Base-by-base conservation (phyloP, 805 yeast species). In the Kazachstania psychrophila region DNA sequence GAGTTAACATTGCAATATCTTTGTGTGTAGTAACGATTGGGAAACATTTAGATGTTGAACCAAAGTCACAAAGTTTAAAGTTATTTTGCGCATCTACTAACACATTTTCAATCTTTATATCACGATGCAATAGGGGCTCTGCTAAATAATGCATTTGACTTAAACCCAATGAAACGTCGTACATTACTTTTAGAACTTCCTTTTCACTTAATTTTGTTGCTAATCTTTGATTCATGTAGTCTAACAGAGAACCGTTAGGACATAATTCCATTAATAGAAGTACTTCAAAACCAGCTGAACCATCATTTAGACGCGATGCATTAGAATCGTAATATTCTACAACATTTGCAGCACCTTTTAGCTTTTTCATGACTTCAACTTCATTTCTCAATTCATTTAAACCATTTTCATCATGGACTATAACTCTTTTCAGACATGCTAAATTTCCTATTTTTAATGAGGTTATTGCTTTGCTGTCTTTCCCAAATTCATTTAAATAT, bases 61-160 rank as follows among this genome's bases (percentile, higher is more conserved):
- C 98, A 62, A 92, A 92, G 64, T 92, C 98, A 53, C 95, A 83
- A 20, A 92, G 65, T 56, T 87, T 88, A 64, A 81, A 92, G 47
- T 70, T 68, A 42, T 79, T 74, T 2, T 69, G 55, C 3, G 72
- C 64, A 55, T 84, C 87, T 23, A 92, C 83, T 40, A 92, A 66
- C 15, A 92, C 96, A 59, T 89, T 92, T 57, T 89, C 97, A 46
- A 92, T 87, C 64, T 92, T 92, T 48, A 89, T 76, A 63, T 92
- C 97, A 30, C 97, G 69, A 61, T 92, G 98, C 35, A 92, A 78
- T 52, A 92, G 64, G 28, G 83, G 79, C n/a, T 66, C 68, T n/a
- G 62, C 54, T 37, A 75, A 53, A 38, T 71, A 69, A 62, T 92
- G 98, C 96, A 92, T 85, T 49, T 78, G 79, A 32, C 81, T 77